Percentiles rank a stretch among this genome's conserved stretches.
phyloP scores from a whole-genome alignment of 441 rosid species.

The Sinapis alba region DNA sequence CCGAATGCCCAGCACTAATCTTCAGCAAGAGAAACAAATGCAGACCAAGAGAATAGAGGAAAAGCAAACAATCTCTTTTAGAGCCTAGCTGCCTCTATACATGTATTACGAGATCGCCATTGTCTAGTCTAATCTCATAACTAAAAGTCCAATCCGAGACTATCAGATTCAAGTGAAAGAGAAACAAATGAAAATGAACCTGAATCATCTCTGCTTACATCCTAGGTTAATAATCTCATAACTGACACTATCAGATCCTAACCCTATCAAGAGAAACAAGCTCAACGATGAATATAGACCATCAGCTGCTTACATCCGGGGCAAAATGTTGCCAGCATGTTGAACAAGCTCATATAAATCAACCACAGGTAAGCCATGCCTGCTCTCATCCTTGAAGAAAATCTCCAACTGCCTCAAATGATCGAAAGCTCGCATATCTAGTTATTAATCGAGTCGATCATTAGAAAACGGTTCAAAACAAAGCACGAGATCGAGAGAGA shows the following conservation, averaged over 20 bases:
- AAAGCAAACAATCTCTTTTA: too few relatives aligned
- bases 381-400: constrained; percentile 63
- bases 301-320: constrained; percentile 52
- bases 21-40: too few relatives aligned
- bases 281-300: not conserved
- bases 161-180: not conserved
- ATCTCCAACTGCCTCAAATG: constrained; percentile 64
- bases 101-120: not conserved
- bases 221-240: too few relatives aligned
- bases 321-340: constrained; percentile 74
- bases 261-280: not conserved
- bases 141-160: not conserved
- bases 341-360: constrained; percentile 77
- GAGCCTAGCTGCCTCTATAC: too few relatives aligned
- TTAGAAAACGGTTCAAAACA: constrained; percentile 22
- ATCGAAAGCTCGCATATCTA: constrained; percentile 75
- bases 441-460: not conserved
- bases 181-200: too few relatives aligned
- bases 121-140: too few relatives aligned
- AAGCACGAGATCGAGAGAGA: constrained; percentile 22
- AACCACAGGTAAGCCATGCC: constrained; percentile 60
- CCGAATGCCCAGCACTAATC: too few relatives aligned
- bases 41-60: constrained; percentile 63
- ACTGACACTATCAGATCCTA: constrained; percentile 14
- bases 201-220: too few relatives aligned